phyloP scores from a whole-genome alignment of 768 basidiomycete species.

The Auricularia heimuer region DNA sequence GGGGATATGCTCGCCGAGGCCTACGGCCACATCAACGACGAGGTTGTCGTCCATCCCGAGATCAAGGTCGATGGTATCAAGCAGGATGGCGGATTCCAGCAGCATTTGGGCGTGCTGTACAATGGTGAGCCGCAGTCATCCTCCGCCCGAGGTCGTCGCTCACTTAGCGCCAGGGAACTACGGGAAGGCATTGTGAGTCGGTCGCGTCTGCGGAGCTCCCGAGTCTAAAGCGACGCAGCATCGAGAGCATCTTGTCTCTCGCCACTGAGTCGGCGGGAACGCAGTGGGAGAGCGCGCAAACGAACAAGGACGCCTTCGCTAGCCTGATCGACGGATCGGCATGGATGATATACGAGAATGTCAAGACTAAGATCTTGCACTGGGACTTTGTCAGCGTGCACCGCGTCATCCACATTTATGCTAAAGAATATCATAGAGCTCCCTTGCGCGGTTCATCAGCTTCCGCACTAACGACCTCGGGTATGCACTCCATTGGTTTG shows the following conservation, averaged over 20 bases:
- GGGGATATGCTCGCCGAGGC: conserved; percentile 37
- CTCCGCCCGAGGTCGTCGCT: neutral
- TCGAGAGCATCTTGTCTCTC: conserved; percentile 45
- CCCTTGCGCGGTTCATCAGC: conserved; percentile 53
- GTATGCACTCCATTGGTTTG: conserved; percentile 17
- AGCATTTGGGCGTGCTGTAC: conserved; percentile 58
- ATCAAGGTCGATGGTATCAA: conserved; percentile 51
- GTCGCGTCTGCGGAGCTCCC: neutral
- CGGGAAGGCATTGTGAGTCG: conserved; percentile 38
- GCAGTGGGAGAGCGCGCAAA: conserved; percentile 26
- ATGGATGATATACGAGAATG: conserved; percentile 65
- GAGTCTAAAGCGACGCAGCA: conserved; percentile 31
- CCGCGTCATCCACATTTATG: neutral
- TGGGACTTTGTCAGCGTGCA: conserved; percentile 57
- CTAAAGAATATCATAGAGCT: conserved; percentile 34
- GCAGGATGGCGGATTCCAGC: conserved; percentile 31
- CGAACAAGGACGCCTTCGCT: conserved; percentile 37
- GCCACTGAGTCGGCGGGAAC: conserved; percentile 55
- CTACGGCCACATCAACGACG: conserved; percentile 40
- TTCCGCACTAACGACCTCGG: conserved; percentile 48
- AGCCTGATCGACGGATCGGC: conserved; percentile 46
- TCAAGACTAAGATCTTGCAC: conserved; percentile 46
- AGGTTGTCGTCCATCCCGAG: conserved; percentile 39
- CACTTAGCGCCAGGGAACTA: conserved; percentile 39
- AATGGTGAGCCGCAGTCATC: conserved; percentile 27